phyloP scores from a whole-genome alignment of 2,329 filamentous ascomycete genomes.

The Claviceps pusilla region DNA sequence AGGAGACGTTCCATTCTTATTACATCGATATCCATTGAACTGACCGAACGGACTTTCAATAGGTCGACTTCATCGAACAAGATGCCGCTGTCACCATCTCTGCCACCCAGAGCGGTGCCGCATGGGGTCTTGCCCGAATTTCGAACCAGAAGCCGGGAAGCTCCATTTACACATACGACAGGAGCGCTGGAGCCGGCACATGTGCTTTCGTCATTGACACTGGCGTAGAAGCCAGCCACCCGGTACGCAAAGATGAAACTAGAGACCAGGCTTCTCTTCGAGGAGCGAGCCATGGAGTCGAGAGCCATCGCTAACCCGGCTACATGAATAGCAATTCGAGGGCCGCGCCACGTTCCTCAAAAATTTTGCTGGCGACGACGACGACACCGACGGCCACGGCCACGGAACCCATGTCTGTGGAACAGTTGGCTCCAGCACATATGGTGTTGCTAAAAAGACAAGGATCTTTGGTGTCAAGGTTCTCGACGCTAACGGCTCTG shows the following conservation, averaged over 20 bases:
- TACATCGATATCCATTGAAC: neutral
- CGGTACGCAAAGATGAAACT: conserved; percentile 12
- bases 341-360: conserved; percentile 25
- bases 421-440: conserved; percentile 26
- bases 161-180: conserved; percentile 23
- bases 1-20: no score
- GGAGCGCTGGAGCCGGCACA: conserved; percentile 22
- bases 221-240: conserved; percentile 22
- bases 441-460: conserved; percentile 32
- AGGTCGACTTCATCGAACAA: conserved; percentile 24
- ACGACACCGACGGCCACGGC: conserved; percentile 26
- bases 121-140: conserved; percentile 26
- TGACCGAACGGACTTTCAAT: neutral
- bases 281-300: neutral
- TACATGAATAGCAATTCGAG: conserved; percentile 19
- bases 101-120: conserved; percentile 23
- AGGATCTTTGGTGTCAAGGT: conserved; percentile 31
- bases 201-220: conserved; percentile 32
- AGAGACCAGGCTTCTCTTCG: neutral
- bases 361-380: conserved; percentile 21
- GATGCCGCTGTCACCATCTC: conserved; percentile 36
- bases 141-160: conserved; percentile 16
- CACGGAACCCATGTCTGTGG: conserved; percentile 34
- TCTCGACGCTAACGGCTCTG: conserved; percentile 22
- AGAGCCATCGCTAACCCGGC: neutral